Percentiles rank a stretch among this genome's conserved stretches.
Evolutionary conservation across 2,329 filamentous ascomycete species (phyloP).

Genomic region (Fonsecaea multimorphosa): DNA sequence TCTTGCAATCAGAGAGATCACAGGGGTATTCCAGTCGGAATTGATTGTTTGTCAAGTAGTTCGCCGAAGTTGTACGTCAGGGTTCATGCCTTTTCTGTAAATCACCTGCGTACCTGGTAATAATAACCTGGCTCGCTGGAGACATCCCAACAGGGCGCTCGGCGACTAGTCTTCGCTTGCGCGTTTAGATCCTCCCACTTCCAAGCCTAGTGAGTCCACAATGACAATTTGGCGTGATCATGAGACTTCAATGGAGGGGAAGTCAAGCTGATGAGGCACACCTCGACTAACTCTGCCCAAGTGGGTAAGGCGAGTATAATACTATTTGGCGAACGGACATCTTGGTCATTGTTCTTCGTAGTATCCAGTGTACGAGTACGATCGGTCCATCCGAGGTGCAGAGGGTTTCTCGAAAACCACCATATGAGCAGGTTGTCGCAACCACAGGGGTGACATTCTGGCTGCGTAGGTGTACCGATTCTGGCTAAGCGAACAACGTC

Average conservation of each 20-base stretch:
- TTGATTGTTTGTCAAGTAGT: slow-evolving; percentile 6
- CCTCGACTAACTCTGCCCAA: slow-evolving; percentile 11
- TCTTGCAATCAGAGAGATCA: slow-evolving; percentile 22
- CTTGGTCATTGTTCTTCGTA: not conserved
- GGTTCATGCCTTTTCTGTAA: not conserved
- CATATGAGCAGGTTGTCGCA: not conserved
- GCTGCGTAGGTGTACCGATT: not conserved
- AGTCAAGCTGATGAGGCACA: slow-evolving; percentile 3
- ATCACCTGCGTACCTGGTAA: not conserved
- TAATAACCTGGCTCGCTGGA: not conserved
- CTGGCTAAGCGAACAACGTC: not conserved
- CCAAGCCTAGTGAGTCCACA: slow-evolving; percentile 1
- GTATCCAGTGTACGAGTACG: slow-evolving; percentile 2
- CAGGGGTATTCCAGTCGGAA: slow-evolving; percentile 6
- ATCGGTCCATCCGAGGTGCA: slow-evolving; percentile 11
- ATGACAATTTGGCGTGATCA: slow-evolving; percentile 19
- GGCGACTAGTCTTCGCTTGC: slow-evolving; percentile 5
- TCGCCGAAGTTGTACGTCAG: slow-evolving; percentile 15
- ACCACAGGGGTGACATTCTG: not conserved
- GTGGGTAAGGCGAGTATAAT: slow-evolving; percentile 2
- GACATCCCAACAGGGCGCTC: slow-evolving; percentile 2
- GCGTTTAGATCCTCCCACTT: not conserved
- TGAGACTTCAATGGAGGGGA: slow-evolving; percentile 12
- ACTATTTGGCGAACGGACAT: not conserved
- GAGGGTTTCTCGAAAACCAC: not conserved